phyloP scores from a whole-genome alignment of 1,139 yeast genomes.

The Candida mesenterica region DNA sequence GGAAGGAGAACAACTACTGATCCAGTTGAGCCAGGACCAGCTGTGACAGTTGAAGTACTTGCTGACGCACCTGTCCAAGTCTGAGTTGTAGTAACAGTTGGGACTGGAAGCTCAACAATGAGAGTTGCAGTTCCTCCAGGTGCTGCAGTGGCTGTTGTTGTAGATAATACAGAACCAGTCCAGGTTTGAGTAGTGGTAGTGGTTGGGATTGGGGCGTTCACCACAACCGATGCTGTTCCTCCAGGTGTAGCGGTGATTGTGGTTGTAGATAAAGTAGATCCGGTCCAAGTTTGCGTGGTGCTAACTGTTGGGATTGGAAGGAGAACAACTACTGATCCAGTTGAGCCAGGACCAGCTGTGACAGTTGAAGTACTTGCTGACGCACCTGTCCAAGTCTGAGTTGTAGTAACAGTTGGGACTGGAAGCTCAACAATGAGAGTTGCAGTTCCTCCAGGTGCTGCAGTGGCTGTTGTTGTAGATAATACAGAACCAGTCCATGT shows the following conservation, averaged over 20 bases:
- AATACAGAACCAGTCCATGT: conserved; percentile 11
- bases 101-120: conserved; percentile 16
- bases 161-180: conserved; percentile 6
- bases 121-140: conserved; percentile 17
- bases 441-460: conserved; percentile 5
- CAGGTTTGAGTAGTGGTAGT: conserved; percentile 7
- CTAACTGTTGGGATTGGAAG: conserved; percentile 10
- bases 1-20: conserved; percentile 18
- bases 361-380: conserved; percentile 15
- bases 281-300: conserved; percentile 14
- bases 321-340: conserved; percentile 1
- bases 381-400: conserved; percentile 12
- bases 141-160: conserved; percentile 6
- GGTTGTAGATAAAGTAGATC: conserved; percentile 4
- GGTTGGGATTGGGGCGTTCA: conserved; percentile 11
- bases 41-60: conserved; percentile 4
- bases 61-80: conserved; percentile 8
- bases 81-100: conserved; percentile 10
- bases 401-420: conserved; percentile 10
- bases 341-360: conserved; percentile 5
- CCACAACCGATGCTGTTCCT: conserved; percentile 3
- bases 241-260: conserved; percentile 3
- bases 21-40: conserved; percentile 15
- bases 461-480: conserved; percentile 1
- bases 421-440: conserved; percentile 1